A percentile compares a stretch with the other conserved stretches of the same genome.
phyloP scores from a whole-genome alignment of 305 asterid species.

The Ruellia speciosa region DNA sequence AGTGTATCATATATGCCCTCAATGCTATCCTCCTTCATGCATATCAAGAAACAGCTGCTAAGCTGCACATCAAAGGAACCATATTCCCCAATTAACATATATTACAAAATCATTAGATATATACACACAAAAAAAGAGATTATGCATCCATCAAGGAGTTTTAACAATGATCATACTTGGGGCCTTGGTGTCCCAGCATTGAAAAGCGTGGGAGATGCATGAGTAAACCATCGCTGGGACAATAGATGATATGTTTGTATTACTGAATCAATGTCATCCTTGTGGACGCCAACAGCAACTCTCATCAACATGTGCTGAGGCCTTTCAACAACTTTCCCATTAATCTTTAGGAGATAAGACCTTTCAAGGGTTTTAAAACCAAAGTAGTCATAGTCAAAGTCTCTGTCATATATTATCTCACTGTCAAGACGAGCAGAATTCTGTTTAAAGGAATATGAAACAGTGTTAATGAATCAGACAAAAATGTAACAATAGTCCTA shows the following conservation, averaged over 20 bases:
- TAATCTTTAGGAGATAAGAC: constrained; percentile 72
- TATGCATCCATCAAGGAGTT: background rate
- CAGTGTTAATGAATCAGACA: background rate
- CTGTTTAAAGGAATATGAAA: constrained; percentile 32
- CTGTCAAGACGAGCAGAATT: constrained; percentile 78
- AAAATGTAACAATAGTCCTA: background rate
- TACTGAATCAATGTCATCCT: constrained; percentile 70
- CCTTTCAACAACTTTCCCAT: constrained; percentile 84
- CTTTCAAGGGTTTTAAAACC: constrained; percentile 96
- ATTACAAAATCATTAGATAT: background rate
- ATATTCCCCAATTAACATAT: background rate
- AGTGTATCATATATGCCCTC: constrained; percentile 94
- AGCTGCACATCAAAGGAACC: constrained; percentile 34
- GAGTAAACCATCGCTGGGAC: constrained; percentile 97
- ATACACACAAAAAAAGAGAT: background rate
- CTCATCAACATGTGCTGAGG: constrained; percentile 99
- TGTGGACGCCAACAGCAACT: constrained; percentile 93
- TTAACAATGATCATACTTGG: constrained; percentile 41
- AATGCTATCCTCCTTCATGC: constrained; percentile 97
- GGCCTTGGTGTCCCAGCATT: constrained; percentile 97
- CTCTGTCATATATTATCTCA: constrained; percentile 91
- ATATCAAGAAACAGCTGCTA: constrained; percentile 90
- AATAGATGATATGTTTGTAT: constrained; percentile 73
- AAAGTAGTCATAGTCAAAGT: constrained; percentile 87
- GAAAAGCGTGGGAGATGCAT: constrained; percentile 94